Evolutionary conservation across 2,329 filamentous ascomycete genomes (phyloP).

Genomic region (Colletotrichum horii): DNA sequence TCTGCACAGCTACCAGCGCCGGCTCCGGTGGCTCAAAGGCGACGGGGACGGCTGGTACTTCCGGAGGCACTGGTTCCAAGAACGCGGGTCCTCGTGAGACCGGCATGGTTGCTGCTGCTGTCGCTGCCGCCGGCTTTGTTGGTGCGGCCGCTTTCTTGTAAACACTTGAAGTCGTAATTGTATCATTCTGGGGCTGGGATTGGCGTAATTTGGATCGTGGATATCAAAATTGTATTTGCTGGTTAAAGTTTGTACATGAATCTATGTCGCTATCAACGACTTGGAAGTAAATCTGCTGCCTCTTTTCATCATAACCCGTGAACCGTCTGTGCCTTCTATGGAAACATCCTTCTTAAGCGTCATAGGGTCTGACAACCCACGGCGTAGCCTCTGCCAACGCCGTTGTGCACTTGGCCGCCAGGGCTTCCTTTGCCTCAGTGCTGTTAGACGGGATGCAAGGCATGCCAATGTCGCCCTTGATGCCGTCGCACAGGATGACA

Average conservation of each 20-base stretch:
- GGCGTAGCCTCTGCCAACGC: slow-evolving; percentile 32
- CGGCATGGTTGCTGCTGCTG: slow-evolving; percentile 24
- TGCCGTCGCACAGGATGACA: slow-evolving; percentile 57
- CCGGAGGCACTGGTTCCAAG: background rate
- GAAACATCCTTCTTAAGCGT: background rate
- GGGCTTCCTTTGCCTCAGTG: slow-evolving; percentile 33
- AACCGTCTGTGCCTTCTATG: background rate
- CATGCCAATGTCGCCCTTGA: slow-evolving; percentile 39
- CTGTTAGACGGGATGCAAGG: slow-evolving; percentile 39
- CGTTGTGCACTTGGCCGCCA: slow-evolving; percentile 35
- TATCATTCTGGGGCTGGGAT: background rate
- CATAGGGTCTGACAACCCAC: slow-evolving; percentile 16
- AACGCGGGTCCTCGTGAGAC: slow-evolving; percentile 27
- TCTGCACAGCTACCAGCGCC: background rate
- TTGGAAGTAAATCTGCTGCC: background rate
- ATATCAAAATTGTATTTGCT: background rate
- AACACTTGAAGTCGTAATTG: background rate
- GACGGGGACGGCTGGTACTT: background rate
- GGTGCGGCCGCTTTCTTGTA: slow-evolving; percentile 28
- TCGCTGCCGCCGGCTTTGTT: slow-evolving; percentile 29
- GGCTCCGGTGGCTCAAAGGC: background rate
- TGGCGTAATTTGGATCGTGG: background rate
- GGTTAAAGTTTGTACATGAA: slow-evolving; percentile 1
- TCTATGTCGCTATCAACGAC: background rate
- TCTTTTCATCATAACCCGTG: background rate